These are phyloP conservation scores for Tylopilus sp. DNA, from an alignment of 768 basidiomycete species.

Conservation along the genomic window DNA sequence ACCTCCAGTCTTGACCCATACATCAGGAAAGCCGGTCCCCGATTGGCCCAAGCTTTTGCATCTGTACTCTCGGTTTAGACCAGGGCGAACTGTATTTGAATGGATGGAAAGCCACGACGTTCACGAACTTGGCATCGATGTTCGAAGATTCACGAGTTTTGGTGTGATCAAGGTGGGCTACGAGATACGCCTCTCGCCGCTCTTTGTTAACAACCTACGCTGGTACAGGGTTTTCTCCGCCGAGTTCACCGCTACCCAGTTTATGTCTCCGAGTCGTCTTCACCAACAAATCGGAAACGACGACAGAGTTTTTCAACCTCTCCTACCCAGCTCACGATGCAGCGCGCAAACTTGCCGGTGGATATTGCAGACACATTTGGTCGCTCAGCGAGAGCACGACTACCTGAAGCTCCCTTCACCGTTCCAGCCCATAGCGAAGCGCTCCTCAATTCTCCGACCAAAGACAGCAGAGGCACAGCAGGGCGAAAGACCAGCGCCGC, in stretches of 20 bases:
- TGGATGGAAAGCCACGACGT: conserved; percentile 85
- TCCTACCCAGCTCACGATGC: conserved; percentile 8
- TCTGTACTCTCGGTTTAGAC: conserved; percentile 82
- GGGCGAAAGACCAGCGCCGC: conserved; percentile 58
- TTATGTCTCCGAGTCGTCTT: conserved; percentile 44
- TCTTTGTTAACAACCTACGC: neutral
- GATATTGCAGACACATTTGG: conserved; percentile 13
- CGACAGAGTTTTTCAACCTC: conserved; percentile 30
- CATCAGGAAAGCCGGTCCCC: conserved; percentile 53
- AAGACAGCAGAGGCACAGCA: conserved; percentile 31
- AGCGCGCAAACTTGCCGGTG: conserved; percentile 4
- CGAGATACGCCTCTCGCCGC: neutral
- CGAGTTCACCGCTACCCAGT: conserved; percentile 93
- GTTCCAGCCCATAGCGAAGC: conserved; percentile 18
- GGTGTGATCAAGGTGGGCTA: conserved; percentile 87
- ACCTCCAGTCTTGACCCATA: conserved; percentile 1
- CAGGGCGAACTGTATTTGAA: conserved; percentile 77
- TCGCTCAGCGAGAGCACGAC: conserved; percentile 22
- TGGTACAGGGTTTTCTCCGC: conserved; percentile 81
- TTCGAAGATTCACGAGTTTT: conserved; percentile 93
- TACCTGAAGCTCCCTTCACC: conserved; percentile 20
- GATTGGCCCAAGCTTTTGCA: conserved; percentile 87
- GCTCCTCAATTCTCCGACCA: conserved; percentile 24
- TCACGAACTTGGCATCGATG: conserved; percentile 74
- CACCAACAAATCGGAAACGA: conserved; percentile 23